phyloP scores from a whole-genome alignment of 768 basidiomycete genomes.

The Collybia sordida region DNA sequence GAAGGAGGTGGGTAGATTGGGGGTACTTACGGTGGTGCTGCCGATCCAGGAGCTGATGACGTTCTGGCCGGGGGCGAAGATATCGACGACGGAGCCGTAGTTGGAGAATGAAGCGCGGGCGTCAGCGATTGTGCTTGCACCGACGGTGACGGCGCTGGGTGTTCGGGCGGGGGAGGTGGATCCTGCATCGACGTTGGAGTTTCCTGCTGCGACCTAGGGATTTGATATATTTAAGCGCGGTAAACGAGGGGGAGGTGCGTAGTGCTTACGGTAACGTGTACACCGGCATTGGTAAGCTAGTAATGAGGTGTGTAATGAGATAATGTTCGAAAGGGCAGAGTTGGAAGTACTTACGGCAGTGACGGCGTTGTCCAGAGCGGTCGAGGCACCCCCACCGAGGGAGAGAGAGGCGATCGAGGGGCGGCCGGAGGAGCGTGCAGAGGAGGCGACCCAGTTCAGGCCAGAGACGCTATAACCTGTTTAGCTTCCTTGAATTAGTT shows the following conservation, averaged over 20 bases:
- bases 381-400: neutral
- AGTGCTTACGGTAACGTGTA: constrained; percentile 21
- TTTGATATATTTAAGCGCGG: constrained; percentile 19
- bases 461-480: constrained; percentile 1
- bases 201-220: constrained; percentile 3
- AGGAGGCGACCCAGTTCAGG: neutral
- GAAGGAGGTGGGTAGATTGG: too few species aligned
- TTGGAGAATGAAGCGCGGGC: constrained; percentile 26
- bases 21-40: too few species aligned
- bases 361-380: neutral
- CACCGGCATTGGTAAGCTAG: constrained; percentile 13
- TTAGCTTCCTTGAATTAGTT: neutral
- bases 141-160: constrained; percentile 1
- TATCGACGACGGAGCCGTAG: constrained; percentile 25
- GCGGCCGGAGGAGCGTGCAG: neutral
- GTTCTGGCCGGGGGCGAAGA: constrained; percentile 27
- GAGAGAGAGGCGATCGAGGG: constrained; percentile 5
- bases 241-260: constrained; percentile 19
- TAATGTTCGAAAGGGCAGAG: neutral
- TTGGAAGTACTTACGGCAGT: too few species aligned
- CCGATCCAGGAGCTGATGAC: constrained; percentile 20
- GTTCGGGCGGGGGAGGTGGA: constrained; percentile 1
- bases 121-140: constrained; percentile 22
- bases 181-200: constrained; percentile 1
- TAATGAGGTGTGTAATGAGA: too few species aligned